These are phyloP conservation scores for Fusarium nematophilum DNA, from an alignment of 2,329 filamentous ascomycete species.

Conservation along the genomic window DNA sequence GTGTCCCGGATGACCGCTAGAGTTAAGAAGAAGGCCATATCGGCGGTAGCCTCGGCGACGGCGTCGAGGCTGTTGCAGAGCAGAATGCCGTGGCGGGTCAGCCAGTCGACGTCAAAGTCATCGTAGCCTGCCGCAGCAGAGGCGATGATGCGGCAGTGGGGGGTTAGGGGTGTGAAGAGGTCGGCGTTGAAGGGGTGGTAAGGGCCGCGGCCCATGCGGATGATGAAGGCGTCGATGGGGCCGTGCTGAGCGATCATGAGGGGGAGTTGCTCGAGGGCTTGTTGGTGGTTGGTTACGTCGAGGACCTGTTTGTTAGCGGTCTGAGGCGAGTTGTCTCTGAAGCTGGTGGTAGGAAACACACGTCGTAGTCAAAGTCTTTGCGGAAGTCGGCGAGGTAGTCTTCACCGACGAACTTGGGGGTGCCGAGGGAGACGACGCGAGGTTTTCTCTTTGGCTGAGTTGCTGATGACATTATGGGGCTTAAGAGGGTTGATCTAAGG, in stretches of 20 bases:
- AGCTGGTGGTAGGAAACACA: constrained; percentile 22
- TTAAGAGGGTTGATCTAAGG: too few species aligned
- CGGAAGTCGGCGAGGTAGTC: constrained; percentile 55
- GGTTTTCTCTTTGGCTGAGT: constrained; percentile 44
- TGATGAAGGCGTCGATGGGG: constrained; percentile 59
- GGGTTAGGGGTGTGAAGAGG: constrained; percentile 53
- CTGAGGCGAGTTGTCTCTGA: neutral
- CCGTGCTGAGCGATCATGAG: constrained; percentile 50
- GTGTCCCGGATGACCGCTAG: constrained; percentile 58
- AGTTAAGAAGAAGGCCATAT: constrained; percentile 56
- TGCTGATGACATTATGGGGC: constrained; percentile 1
- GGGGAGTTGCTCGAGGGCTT: constrained; percentile 52
- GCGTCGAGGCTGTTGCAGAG: constrained; percentile 67
- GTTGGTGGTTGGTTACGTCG: constrained; percentile 49
- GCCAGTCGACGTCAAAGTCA: constrained; percentile 58
- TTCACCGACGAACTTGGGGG: constrained; percentile 51
- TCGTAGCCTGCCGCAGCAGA: constrained; percentile 62
- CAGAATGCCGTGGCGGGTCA: constrained; percentile 56
- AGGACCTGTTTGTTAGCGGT: constrained; percentile 41
- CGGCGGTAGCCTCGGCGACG: constrained; percentile 63
- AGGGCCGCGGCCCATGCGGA: constrained; percentile 61
- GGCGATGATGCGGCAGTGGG: constrained; percentile 57
- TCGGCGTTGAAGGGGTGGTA: constrained; percentile 62
- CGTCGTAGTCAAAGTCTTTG: constrained; percentile 52
- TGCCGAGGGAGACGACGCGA: constrained; percentile 55